Evolutionary conservation across 1,284 basidiomycete species (phyloP), one percentile per base, ranked within the genome.

Genomic region (Fomitopsis betulina): DNA sequence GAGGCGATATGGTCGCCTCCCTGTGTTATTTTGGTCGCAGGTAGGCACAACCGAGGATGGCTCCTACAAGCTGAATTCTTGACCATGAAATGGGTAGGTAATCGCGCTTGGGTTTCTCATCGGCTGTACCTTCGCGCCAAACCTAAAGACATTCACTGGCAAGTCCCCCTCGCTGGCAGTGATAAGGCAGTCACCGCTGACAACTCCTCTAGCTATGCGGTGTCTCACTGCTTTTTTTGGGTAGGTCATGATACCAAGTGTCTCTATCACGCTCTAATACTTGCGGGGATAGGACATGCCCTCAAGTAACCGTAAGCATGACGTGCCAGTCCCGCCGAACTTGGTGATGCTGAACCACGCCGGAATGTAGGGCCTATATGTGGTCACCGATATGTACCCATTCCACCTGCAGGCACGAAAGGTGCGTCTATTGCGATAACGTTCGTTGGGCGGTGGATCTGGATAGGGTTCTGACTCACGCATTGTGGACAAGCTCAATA

Each of bases 401-500:
- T 90, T 90, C 76, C 87, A 91, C 63, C 72, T 87, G 23, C 88
- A 90, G 68, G 87, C 88, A 27, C 79, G 86, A 40, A 89, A 87
- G 78, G 83, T 80, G 35, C 21, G 64, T 57, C 15, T 17, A 40
- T 17, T 23, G 10, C 45, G 2, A 30, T 47, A 47, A 15, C 27
- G 17, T 27, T 27, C 13, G 15, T 27, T 30, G 45, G 45, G 10
- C 25, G n/a, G 25, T 21, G 17, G 15, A n/a, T 4, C 5, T 2
- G 23, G 2, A 2, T 7, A 15, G 25, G 23, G 12, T 30, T 15
- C 27, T 47, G 45, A 47, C 45, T 17, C 15, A 5, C 12, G 21
- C 8, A 2, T 12, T 23, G 45, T n/a, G 13, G 1, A 15, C 25
- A 43, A 85, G 79, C 75, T 90, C 27, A 89, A 87, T 62, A 67